Evolutionary conservation across 352 stramenopile genomes (phyloP).

Genomic region (Pythium plurisporium): DNA sequence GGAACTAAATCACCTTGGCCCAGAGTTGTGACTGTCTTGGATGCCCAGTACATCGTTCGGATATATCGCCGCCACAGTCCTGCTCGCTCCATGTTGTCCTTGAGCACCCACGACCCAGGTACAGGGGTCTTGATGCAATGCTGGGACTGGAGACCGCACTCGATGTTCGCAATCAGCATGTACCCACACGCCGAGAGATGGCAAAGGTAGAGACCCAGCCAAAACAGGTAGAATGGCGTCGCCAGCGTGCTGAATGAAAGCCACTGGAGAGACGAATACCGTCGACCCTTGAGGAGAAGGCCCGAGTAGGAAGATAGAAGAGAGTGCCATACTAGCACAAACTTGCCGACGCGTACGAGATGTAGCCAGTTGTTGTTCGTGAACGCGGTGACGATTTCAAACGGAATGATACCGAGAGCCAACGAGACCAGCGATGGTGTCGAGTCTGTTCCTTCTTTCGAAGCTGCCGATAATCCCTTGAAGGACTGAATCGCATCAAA

Average conservation of each 20-base stretch:
- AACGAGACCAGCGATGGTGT: neutral
- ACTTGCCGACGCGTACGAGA: conserved; percentile 8
- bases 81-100: conserved; percentile 49
- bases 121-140: conserved; percentile 24
- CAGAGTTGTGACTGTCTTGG: conserved; percentile 63
- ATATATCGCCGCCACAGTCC: conserved; percentile 42
- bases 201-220: conserved; percentile 50
- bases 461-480: neutral
- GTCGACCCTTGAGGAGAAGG: conserved; percentile 20
- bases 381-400: conserved; percentile 1
- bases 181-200: conserved; percentile 54
- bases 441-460: neutral
- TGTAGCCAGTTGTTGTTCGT: conserved; percentile 22
- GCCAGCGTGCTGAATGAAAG: conserved; percentile 47
- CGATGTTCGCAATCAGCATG: conserved; percentile 44
- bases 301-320: neutral
- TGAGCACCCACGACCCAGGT: conserved; percentile 51
- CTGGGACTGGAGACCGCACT: conserved; percentile 18
- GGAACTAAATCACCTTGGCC: conserved; percentile 66
- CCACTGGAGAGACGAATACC: conserved; percentile 23
- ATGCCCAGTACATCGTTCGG: conserved; percentile 60
- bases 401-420: neutral
- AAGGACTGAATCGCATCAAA: conserved; percentile 11
- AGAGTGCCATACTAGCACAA: conserved; percentile 2
- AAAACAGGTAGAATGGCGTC: conserved; percentile 39